Evolutionary conservation across 306 rosid species (phyloP).

Genomic region (Lotus japonicus): DNA sequence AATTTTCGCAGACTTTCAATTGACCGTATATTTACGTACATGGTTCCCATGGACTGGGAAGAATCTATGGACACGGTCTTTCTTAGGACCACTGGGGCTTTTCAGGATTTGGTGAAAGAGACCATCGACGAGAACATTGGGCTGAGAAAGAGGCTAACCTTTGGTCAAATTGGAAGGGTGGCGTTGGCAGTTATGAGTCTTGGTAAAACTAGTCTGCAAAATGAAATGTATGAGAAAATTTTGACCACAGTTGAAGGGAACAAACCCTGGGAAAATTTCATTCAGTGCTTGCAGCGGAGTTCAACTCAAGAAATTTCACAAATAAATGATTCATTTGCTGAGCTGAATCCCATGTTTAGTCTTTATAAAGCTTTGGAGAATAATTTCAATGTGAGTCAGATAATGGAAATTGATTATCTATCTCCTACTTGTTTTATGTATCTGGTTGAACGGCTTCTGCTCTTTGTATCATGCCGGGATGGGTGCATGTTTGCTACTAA

Average conservation of each 20-base stretch:
- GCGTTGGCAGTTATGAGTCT: conserved; percentile 39
- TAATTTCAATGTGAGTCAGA: conserved; percentile 37
- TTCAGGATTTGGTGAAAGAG: conserved; percentile 19
- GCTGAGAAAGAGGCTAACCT: conserved; percentile 12
- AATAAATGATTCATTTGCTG: not conserved
- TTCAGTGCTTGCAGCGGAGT: conserved; percentile 18
- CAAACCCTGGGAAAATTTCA: conserved; percentile 41
- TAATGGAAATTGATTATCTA: conserved; percentile 23
- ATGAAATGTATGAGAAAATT: conserved; percentile 14
- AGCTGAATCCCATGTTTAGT: not conserved
- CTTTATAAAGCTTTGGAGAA: conserved; percentile 31
- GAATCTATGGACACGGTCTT: conserved; percentile 30
- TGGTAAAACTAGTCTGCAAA: conserved; percentile 26
- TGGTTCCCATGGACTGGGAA: conserved; percentile 32
- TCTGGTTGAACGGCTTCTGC: conserved; percentile 61
- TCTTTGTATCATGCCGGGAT: conserved; percentile 18
- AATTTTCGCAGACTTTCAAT: conserved; percentile 19
- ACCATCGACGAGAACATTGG: conserved; percentile 21
- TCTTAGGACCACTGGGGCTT: conserved; percentile 33
- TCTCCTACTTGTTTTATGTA: conserved; percentile 62
- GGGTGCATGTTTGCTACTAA: conserved; percentile 47
- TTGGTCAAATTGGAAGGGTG: conserved; percentile 47
- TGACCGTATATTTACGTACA: not conserved
- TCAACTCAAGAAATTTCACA: not conserved
- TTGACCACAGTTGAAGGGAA: conserved; percentile 8